Evolutionary conservation across 768 basidiomycete species (phyloP).

Genomic region (Auricularia auricula-judae): DNA sequence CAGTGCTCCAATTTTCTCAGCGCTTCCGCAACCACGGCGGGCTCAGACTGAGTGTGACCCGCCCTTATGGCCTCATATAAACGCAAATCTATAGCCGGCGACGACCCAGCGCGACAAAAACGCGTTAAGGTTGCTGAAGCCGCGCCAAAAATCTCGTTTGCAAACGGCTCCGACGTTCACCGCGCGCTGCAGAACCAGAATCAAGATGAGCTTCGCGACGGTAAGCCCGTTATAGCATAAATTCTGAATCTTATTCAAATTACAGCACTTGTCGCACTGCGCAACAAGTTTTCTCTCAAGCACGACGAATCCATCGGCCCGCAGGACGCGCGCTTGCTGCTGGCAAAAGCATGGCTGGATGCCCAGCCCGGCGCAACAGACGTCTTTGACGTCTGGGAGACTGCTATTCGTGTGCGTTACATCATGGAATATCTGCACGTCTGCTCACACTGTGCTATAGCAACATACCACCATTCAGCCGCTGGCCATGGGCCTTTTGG

Average conservation of each 20-base stretch:
- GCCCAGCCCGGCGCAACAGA: slow-evolving; percentile 44
- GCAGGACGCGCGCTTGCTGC: slow-evolving; percentile 47
- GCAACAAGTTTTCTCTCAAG: slow-evolving; percentile 52
- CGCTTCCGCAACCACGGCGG: too few species aligned
- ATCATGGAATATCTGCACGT: neutral
- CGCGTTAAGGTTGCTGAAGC: too few species aligned
- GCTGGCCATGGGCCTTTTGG: slow-evolving; percentile 40
- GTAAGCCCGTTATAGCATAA: neutral
- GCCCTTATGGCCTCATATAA: too few species aligned
- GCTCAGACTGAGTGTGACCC: too few species aligned
- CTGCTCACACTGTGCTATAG: slow-evolving; percentile 15
- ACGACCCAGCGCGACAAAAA: too few species aligned
- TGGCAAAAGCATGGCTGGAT: slow-evolving; percentile 56
- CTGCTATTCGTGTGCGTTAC: slow-evolving; percentile 34
- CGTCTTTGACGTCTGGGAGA: slow-evolving; percentile 54
- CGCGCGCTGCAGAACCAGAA: neutral
- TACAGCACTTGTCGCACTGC: slow-evolving; percentile 22
- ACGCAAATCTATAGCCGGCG: too few species aligned
- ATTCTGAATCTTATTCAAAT: neutral
- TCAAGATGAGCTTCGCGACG: neutral
- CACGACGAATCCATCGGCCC: slow-evolving; percentile 38
- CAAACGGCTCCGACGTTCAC: neutral
- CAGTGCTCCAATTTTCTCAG: too few species aligned
- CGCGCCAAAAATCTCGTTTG: too few species aligned
- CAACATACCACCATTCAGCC: slow-evolving; percentile 31